Base-by-base conservation (phyloP, 208 protist species). In the Naegleria lovaniensis region DNA sequence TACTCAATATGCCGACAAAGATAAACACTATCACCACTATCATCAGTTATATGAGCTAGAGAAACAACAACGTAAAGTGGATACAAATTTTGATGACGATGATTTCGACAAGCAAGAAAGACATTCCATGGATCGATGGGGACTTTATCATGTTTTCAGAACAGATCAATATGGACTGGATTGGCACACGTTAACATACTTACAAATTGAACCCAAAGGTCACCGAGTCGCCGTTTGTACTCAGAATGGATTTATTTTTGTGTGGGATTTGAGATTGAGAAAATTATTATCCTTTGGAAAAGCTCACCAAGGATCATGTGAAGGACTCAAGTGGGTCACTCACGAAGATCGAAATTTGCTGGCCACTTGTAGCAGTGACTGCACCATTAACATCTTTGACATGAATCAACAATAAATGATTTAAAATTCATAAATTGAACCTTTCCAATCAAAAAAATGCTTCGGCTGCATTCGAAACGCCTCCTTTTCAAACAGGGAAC, bases 101-200 rank as follows among this genome's bases (percentile, higher is more conserved):
- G 41, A 88, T 58, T 58, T 22, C 58, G 41, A 88, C 58, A 58
- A 38, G 16, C 15, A 29, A n/a, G n/a, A 25, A 29, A 2, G 40
- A 13, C 43, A 88, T 5, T 29, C 13, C n/a, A 58, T 43, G 5
- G 25, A 89, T 67, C 39, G 36, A 40, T 89, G 85, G 85, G 85
- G 48, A 0, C n/a, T 89, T 11, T 67, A 67, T 89, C 25, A 59
- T 67, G 29, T 67, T 0, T 89, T 89, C 25, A 67, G 6, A 38
- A 89, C 48, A n/a, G 29, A 38, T 16, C 40, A 51, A 4, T 79
- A 79, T 33, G 51, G 29, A 48, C 22, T 67, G 5, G 85, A 67
- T 89, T 89, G 85, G 85, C 48, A 67, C 48, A 89, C 85, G 29
- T 29, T 89, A 39, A 89, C 85, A 0, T 89, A 89, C 11, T 29